phyloP scores from a whole-genome alignment of 169 alveolate genomes.

The Plasmodium billcollinsi region DNA sequence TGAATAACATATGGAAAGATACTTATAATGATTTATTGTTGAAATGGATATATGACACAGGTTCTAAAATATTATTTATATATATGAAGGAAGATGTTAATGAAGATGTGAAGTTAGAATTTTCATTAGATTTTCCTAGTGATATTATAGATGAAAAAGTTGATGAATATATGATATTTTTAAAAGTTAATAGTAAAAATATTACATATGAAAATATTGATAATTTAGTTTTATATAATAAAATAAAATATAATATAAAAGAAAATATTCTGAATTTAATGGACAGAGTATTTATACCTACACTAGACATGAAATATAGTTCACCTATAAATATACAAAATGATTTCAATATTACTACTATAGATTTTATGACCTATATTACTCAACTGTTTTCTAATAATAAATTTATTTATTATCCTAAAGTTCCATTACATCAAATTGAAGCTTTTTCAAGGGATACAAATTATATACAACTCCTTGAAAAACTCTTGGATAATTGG shows the following conservation, averaged over 20 bases:
- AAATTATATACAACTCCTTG: slow-evolving; percentile 48
- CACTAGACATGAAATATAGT: slow-evolving; percentile 50
- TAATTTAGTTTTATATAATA: slow-evolving; percentile 38
- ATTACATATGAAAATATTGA: slow-evolving; percentile 68
- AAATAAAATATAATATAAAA: slow-evolving; percentile 51
- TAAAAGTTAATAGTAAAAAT: slow-evolving; percentile 46
- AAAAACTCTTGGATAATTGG: slow-evolving; percentile 59
- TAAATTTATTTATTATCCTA: slow-evolving; percentile 66
- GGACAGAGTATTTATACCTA: slow-evolving; percentile 70
- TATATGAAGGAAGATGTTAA: slow-evolving; percentile 21
- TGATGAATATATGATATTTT: slow-evolving; percentile 58
- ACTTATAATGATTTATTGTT: slow-evolving; percentile 41
- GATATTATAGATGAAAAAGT: slow-evolving; percentile 62
- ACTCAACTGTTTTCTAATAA: slow-evolving; percentile 61
- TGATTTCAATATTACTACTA: slow-evolving; percentile 66
- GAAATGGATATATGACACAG: slow-evolving; percentile 28
- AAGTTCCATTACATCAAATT: slow-evolving; percentile 25
- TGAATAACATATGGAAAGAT: slow-evolving; percentile 46
- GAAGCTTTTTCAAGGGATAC: slow-evolving; percentile 27
- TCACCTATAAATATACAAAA: slow-evolving; percentile 64
- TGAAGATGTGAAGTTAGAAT: slow-evolving; percentile 13
- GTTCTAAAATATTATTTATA: slow-evolving; percentile 60
- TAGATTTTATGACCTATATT: slow-evolving; percentile 71
- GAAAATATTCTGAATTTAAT: slow-evolving; percentile 66
- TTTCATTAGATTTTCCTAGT: slow-evolving; percentile 56